These are phyloP conservation scores for Aspergillus tamarii DNA, from an alignment of 2,329 filamentous ascomycete genomes.

Conservation along the genomic window DNA sequence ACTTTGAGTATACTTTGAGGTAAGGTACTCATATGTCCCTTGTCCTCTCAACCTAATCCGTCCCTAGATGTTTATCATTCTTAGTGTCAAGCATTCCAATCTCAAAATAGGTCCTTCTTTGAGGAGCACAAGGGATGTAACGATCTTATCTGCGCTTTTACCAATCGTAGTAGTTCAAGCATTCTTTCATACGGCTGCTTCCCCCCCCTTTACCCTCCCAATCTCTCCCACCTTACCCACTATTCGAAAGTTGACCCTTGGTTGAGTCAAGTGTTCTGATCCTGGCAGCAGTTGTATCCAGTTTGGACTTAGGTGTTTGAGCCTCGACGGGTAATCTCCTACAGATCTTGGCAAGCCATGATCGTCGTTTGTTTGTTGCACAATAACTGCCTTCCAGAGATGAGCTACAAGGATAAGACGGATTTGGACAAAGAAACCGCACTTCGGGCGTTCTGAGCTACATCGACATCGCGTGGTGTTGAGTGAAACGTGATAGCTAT, in stretches of 20 bases:
- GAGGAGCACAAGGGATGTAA: slow-evolving; percentile 1
- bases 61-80: background rate
- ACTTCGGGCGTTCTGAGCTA: background rate
- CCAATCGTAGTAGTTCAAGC: background rate
- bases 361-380: background rate
- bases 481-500: background rate
- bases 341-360: background rate
- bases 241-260: background rate
- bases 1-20: background rate
- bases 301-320: background rate
- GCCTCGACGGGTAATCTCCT: background rate
- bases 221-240: background rate
- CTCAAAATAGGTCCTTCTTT: slow-evolving; percentile 1
- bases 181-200: slow-evolving; percentile 1
- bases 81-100: background rate
- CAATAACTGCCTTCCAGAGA: background rate
- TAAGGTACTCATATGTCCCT: background rate
- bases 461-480: background rate
- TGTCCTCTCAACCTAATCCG: background rate
- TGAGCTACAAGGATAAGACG: background rate
- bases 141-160: background rate
- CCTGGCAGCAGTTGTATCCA: background rate
- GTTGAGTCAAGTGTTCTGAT: background rate
- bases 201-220: background rate
- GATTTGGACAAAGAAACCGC: background rate